Percentiles rank a stretch among this genome's conserved stretches.
These are phyloP conservation scores for Platanthera zijinensis DNA, from an alignment of 106 monocot species.

Conservation along the genomic window DNA sequence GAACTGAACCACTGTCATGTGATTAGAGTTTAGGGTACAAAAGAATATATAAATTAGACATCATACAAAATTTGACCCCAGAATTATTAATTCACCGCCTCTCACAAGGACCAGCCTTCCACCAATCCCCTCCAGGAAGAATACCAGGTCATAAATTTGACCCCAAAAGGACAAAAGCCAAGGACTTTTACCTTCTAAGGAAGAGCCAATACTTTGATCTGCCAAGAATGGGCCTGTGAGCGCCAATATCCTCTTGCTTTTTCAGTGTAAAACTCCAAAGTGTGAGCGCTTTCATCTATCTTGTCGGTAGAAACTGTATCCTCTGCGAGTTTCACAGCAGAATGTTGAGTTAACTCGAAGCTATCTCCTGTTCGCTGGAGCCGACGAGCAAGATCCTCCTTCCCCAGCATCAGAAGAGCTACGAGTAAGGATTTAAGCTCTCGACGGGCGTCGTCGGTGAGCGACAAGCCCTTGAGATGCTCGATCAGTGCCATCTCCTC, in stretches of 20 bases:
- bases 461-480: conserved; percentile 69
- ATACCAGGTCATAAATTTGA: background rate
- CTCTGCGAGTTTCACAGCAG: conserved; percentile 74
- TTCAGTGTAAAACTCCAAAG: conserved; percentile 58
- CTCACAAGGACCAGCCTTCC: background rate
- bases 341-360: conserved; percentile 52
- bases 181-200: conserved; percentile 20
- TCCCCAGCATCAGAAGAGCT: conserved; percentile 51
- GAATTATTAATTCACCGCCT: background rate
- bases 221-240: conserved; percentile 26
- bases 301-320: conserved; percentile 46
- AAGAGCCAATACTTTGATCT: conserved; percentile 25
- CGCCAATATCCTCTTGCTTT: conserved; percentile 8
- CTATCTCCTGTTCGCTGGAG: conserved; percentile 48
- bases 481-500: conserved; percentile 86
- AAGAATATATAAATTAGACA: too few relatives aligned
- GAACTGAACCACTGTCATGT: too few relatives aligned
- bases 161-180: background rate
- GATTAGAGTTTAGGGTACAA: too few relatives aligned
- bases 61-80: too few relatives aligned
- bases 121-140: too few relatives aligned
- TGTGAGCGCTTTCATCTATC: conserved; percentile 58
- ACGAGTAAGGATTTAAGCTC: conserved; percentile 60
- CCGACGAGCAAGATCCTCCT: conserved; percentile 56
- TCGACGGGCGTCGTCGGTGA: conserved; percentile 22